These are phyloP conservation scores for Austroboletus niveus DNA, from an alignment of 1,284 basidiomycete species.

Conservation along the genomic window DNA sequence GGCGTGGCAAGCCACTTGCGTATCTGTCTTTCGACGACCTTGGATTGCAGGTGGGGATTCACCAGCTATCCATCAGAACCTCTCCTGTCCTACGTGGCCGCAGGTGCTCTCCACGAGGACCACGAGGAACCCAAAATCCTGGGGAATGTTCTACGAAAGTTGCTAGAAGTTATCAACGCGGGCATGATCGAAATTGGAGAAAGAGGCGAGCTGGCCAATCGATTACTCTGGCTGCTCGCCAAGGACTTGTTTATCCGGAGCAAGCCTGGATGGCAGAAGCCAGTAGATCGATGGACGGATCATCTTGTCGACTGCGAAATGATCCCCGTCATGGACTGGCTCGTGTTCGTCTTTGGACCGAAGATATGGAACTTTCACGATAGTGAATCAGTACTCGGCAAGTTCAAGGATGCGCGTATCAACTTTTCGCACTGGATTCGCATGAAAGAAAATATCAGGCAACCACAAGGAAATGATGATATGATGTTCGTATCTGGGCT, in stretches of 20 bases:
- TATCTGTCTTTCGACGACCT: too few species aligned
- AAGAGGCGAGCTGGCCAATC: neutral
- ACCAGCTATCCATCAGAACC: too few species aligned
- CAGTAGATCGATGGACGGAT: neutral
- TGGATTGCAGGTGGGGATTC: too few species aligned
- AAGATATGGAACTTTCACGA: neutral
- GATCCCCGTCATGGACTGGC: conserved; percentile 6
- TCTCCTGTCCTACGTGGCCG: conserved; percentile 1
- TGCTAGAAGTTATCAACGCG: neutral
- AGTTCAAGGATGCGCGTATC: conserved; percentile 3
- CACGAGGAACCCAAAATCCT: neutral
- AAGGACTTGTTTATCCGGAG: conserved; percentile 12
- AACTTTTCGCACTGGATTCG: neutral
- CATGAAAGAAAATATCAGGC: conserved; percentile 4
- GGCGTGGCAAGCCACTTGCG: too few species aligned
- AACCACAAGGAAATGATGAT: neutral
- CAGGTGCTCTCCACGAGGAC: neutral
- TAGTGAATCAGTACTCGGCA: neutral
- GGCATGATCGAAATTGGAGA: conserved; percentile 12
- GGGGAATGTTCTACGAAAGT: accelerated
- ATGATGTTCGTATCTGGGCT: neutral
- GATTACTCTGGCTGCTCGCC: conserved; percentile 3
- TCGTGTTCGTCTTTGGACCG: conserved; percentile 10
- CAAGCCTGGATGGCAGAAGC: neutral
- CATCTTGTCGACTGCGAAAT: conserved; percentile 6